These are phyloP conservation scores for Panaeolus cyanescens DNA, from an alignment of 768 basidiomycete genomes.

Conservation along the genomic window DNA sequence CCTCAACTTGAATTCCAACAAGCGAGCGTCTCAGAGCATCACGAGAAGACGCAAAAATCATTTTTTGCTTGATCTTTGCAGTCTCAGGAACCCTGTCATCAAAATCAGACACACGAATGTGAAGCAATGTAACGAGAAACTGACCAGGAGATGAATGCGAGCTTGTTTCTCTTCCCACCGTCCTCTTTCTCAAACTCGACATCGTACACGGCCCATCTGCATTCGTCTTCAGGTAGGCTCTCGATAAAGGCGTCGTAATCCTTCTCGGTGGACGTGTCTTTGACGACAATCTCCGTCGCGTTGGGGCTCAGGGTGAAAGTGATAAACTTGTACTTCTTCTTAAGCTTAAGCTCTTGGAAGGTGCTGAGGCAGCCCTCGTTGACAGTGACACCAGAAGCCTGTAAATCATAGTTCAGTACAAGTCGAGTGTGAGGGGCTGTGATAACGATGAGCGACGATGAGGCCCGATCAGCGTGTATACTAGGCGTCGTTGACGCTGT, in stretches of 20 bases:
- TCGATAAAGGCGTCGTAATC: slow-evolving; percentile 75
- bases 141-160: slow-evolving; percentile 84
- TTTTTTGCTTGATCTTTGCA: slow-evolving; percentile 88
- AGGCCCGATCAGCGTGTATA: neutral
- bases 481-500: neutral
- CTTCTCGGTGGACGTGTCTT: slow-evolving; percentile 53
- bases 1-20: slow-evolving; percentile 75
- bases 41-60: slow-evolving; percentile 89
- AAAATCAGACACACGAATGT: neutral
- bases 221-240: slow-evolving; percentile 73
- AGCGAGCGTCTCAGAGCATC: slow-evolving; percentile 75
- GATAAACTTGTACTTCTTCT: slow-evolving; percentile 82
- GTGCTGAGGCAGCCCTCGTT: slow-evolving; percentile 54
- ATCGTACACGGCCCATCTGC: slow-evolving; percentile 93
- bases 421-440: neutral
- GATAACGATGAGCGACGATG: neutral
- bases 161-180: slow-evolving; percentile 83
- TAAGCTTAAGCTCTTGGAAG: slow-evolving; percentile 75
- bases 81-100: slow-evolving; percentile 78
- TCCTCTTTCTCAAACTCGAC: slow-evolving; percentile 78
- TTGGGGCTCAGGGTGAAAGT: slow-evolving; percentile 67
- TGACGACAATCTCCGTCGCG: slow-evolving; percentile 75
- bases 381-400: slow-evolving; percentile 72
- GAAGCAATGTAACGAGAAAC: slow-evolving; percentile 27
- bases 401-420: too few species aligned